Base-by-base conservation (phyloP, 108 stramenopile genomes). In the Cyclotella choctawhatcheeana region DNA sequence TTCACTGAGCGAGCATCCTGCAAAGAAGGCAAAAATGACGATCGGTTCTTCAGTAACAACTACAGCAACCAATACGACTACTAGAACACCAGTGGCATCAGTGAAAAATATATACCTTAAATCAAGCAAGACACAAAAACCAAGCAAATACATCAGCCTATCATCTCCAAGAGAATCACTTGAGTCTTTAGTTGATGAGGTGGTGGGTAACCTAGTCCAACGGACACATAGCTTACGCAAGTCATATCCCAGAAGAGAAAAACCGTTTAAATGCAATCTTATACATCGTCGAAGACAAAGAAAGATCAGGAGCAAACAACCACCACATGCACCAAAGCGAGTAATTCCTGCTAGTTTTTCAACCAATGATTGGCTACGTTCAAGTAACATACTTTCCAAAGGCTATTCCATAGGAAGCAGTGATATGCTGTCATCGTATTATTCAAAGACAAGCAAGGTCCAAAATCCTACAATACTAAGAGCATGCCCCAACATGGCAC, bases 401-500 rank as follows among this genome's bases (percentile, higher is more conserved):
- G 71, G 79, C 3, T 80, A 80, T 52, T 47, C 52, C 14, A 66
- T 73, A 12, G 77, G 76, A 17, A 64, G 31, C 43, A 56, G 69
- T 33, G 76, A 68, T 30, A 64, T 58, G n/a, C 43, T 53, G n/a
- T 35, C 56, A 18, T 44, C 37, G 13, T 43, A n/a, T 2, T 62
- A 40, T 6, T 16, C 35, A 25, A n/a, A n/a, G n/a, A n/a, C n/a
- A n/a, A n/a, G n/a, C n/a, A 43, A n/a, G 40, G 22, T 14, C 7
- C 20, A 47, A 30, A 44, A 53, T 21, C 32, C 25, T 24, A n/a
- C 34, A 43, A 6, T 20, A 10, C 24, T 73, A 47, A 71, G 71
- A 22, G 67, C 58, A 1, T 77, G 76, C 35, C 75, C 75, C 56
- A 81, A 81, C 51, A 81, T 81, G 79, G 47, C 74, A 22, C 56